Base-by-base conservation (phyloP, 2,329 filamentous ascomycete genomes). In the Fusarium neocosmosporiellum region DNA sequence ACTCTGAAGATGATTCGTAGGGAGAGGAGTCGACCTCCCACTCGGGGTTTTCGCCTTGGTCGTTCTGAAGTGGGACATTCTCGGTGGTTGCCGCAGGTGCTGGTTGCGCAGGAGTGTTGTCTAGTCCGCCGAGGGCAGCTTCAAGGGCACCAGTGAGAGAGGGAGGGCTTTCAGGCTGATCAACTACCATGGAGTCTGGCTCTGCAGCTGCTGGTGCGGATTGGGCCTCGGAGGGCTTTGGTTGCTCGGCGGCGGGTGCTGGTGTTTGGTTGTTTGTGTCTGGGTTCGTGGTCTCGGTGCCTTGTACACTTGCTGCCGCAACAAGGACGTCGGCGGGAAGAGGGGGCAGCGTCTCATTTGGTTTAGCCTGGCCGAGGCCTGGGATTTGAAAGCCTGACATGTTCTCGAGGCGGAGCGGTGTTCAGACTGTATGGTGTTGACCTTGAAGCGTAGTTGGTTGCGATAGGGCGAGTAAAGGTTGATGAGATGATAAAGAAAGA, bases 11-110 rank as follows among this genome's bases (percentile, higher is more conserved):
- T 7, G 92, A 93, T 77, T 91, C 90, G 78, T 93, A 93, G 0
- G 93, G 93, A 0, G 92, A 94, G 2, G 93, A 95, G 77, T 96
- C 93, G 9, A 88, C 84, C 79, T 97, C 94, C 94, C 94, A 98
- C 81, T 98, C 95, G 4, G 93, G 91, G 50, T 92, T 86, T 13
- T 83, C 85, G 63, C 76, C 75, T 57, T 81, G 72, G 14, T 81
- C 81, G 37, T 78, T 77, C 54, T 81, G 80, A n/a, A 81, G 78
- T 2, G 75, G 70, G 18, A 57, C 71, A 16, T 70, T 64, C 11
- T 70, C 71, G 39, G 69, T 36, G 34, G 62, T 61, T 57, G 54
- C 36, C 64, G 62, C 34, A 54, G 46, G 33, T 63, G 73, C 66
- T 41, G 71, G 59, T 36, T 69, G 77, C 24, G 65, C 63, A 61